These are phyloP conservation scores for Leishmania mexicana DNA, from an alignment of 208 protist species.

Conservation along the genomic window DNA sequence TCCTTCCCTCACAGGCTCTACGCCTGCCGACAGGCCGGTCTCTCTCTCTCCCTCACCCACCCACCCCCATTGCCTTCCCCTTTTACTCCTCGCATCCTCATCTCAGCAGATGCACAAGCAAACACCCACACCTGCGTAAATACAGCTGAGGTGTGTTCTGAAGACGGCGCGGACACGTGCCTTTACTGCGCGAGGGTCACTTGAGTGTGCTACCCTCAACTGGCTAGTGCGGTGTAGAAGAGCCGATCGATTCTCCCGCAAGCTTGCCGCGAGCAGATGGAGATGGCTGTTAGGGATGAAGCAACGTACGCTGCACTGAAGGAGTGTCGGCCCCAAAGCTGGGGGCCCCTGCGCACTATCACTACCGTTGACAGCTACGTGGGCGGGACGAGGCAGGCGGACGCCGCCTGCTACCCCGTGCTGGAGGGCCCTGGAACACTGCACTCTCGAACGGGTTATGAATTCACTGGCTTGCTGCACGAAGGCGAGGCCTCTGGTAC, in stretches of 20 bases:
- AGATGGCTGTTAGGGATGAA: constrained; percentile 11
- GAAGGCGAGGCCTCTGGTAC: constrained; percentile 55
- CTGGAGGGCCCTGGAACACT: constrained; percentile 49
- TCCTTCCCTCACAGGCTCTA: neutral
- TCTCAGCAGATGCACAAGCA: neutral
- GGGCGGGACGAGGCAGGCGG: constrained; percentile 22
- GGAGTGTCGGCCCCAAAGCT: constrained; percentile 11
- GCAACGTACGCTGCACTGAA: constrained; percentile 43
- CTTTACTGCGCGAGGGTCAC: neutral
- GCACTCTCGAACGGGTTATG: constrained; percentile 64
- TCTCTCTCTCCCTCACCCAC: neutral
- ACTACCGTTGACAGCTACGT: constrained; percentile 27
- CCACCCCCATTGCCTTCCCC: neutral
- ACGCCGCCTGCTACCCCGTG: constrained; percentile 12
- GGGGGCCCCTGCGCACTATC: constrained; percentile 38
- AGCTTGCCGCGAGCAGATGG: constrained; percentile 8
- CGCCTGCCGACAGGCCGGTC: neutral
- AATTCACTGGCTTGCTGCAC: constrained; percentile 52
- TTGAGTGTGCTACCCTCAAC: neutral
- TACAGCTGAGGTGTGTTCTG: neutral
- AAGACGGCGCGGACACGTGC: neutral
- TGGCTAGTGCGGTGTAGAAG: neutral
- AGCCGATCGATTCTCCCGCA: neutral
- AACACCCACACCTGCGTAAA: neutral
- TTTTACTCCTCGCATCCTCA: neutral